Conservation (phyloP, 2,329 filamentous ascomycete genomes). For the Leptographium lundbergii region DNA sequence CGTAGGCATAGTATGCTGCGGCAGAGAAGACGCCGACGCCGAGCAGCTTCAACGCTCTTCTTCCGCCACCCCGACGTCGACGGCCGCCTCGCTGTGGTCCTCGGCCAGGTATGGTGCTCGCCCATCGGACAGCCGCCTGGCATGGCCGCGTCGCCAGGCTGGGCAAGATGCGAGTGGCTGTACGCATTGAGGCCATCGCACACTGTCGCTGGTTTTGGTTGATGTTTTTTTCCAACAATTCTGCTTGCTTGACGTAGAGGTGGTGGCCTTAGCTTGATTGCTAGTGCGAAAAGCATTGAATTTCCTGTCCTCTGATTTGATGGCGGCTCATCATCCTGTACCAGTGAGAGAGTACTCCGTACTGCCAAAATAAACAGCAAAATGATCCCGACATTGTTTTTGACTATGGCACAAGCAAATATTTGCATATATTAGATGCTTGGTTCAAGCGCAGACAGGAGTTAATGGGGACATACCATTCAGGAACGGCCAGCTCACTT, state of each 20-base stretch:
- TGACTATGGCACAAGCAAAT: too few species aligned
- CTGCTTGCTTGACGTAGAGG: background rate
- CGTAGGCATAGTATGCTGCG: slow-evolving; percentile 12
- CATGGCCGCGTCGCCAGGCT: background rate
- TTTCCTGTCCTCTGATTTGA: background rate
- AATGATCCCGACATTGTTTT: too few species aligned
- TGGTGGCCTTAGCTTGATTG: background rate
- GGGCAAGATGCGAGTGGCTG: background rate
- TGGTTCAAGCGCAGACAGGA: too few species aligned
- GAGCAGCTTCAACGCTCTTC: slow-evolving; percentile 4
- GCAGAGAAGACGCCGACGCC: slow-evolving; percentile 10
- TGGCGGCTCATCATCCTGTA: background rate
- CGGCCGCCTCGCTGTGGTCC: background rate
- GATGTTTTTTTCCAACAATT: background rate
- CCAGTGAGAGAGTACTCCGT: too few species aligned
- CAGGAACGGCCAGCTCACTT: too few species aligned
- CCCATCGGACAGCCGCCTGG: slow-evolving; percentile 3
- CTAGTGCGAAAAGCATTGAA: background rate
- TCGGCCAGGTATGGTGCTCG: background rate
- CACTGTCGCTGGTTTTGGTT: background rate
- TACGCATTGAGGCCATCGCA: slow-evolving; percentile 7
- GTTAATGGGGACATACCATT: too few species aligned
- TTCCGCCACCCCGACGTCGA: background rate
- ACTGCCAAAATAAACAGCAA: too few species aligned
- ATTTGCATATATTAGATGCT: too few species aligned